Percentiles rank a stretch among this genome's conserved stretches.
Evolutionary conservation across 1,284 basidiomycete species (phyloP).

Genomic region (Peniophora sp.): DNA sequence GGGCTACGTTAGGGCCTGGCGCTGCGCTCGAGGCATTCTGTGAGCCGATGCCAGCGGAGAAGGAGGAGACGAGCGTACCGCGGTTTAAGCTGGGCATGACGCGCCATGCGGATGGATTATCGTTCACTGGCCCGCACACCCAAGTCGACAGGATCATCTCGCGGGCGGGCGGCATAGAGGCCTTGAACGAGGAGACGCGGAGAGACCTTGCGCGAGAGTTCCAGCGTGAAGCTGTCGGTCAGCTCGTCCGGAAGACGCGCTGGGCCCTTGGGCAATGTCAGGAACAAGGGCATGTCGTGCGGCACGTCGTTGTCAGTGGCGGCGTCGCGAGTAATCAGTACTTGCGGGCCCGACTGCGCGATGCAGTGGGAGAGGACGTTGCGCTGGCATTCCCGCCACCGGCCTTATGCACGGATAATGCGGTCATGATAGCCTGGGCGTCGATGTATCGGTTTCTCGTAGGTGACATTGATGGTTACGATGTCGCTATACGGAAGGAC

Average conservation of each 20-base stretch:
- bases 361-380: conserved; percentile 24
- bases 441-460: conserved; percentile 75
- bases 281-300: conserved; percentile 31
- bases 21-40: conserved; percentile 73
- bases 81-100: conserved; percentile 37
- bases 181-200: conserved; percentile 26
- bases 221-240: conserved; percentile 62
- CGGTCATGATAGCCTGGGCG: conserved; percentile 92
- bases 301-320: conserved; percentile 74
- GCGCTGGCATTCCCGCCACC: conserved; percentile 63
- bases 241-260: conserved; percentile 69
- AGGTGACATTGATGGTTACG: conserved; percentile 58
- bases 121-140: conserved; percentile 70
- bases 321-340: conserved; percentile 84
- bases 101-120: conserved; percentile 58
- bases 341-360: conserved; percentile 48
- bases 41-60: conserved; percentile 12
- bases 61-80: background rate
- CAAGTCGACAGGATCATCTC: conserved; percentile 48
- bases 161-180: conserved; percentile 23
- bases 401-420: conserved; percentile 88
- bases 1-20: conserved; percentile 50
- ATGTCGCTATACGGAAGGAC: conserved; percentile 46
- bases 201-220: conserved; percentile 60
- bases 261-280: conserved; percentile 49